Conservation (phyloP, 768 basidiomycete species). For the Auriscalpium microsporum region DNA sequence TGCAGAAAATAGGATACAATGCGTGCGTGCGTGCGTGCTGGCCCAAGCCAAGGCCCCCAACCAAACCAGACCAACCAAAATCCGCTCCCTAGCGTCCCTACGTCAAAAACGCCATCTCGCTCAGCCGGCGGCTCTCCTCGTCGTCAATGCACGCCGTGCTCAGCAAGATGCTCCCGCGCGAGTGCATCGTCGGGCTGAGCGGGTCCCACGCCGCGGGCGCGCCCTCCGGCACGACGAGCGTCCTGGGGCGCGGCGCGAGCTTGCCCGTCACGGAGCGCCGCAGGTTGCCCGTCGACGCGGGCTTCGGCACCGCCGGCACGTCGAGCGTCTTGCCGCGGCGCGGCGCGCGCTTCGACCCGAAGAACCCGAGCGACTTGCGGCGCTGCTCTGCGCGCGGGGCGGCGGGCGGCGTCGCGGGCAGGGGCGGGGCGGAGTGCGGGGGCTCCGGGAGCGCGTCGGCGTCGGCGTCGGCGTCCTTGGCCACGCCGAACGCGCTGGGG, state of each 20-base stretch:
- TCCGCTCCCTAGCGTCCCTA: neutral
- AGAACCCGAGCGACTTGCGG: constrained; percentile 1
- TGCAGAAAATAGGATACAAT: neutral
- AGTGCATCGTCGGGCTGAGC: constrained; percentile 53
- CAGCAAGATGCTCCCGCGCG: constrained; percentile 43
- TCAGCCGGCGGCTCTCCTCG: constrained; percentile 59
- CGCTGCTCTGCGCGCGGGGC: neutral
- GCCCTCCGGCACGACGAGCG: neutral
- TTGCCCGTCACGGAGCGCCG: constrained; percentile 2
- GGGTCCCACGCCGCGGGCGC: constrained; percentile 26
- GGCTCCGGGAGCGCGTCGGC: constrained; percentile 1
- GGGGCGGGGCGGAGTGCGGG: neutral
- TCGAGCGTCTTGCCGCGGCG: constrained; percentile 1
- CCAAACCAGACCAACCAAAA: too few relatives aligned
- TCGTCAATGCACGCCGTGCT: constrained; percentile 52
- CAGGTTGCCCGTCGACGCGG: constrained; percentile 1
- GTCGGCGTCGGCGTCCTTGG: constrained; percentile 2
- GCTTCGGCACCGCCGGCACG: neutral
- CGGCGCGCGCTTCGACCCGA: neutral
- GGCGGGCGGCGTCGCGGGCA: neutral
- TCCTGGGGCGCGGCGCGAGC: too few relatives aligned
- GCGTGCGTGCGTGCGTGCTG: neutral
- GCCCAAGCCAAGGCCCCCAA: too few relatives aligned
- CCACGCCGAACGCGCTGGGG: neutral
- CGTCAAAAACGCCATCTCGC: constrained; percentile 54